Evolutionary conservation across 208 protist genomes (phyloP).

Genomic region (Histomonas meleagridis): DNA sequence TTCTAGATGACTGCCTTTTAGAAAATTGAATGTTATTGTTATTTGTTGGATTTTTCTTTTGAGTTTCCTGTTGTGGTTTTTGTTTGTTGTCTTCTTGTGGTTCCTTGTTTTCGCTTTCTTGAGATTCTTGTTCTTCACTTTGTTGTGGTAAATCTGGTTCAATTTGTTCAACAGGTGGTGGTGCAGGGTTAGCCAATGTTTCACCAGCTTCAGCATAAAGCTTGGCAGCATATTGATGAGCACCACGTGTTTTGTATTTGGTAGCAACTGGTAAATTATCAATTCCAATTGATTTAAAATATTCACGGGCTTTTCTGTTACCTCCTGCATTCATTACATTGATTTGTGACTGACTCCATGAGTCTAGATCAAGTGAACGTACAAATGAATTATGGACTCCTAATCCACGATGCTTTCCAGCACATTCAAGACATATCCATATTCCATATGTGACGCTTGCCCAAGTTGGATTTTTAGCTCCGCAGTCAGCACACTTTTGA

Average conservation of each 20-base stretch:
- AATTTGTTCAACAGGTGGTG: not conserved
- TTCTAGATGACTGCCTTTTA: no score
- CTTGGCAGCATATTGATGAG: conserved; percentile 37
- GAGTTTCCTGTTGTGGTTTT: not conserved
- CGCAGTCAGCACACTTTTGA: conserved; percentile 49
- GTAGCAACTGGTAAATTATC: not conserved
- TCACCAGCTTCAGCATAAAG: conserved; percentile 37
- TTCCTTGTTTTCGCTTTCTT: no score
- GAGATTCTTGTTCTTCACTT: not conserved
- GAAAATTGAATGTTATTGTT: no score
- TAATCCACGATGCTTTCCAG: conserved; percentile 46
- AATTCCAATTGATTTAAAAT: conserved; percentile 38
- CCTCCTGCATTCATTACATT: conserved; percentile 39
- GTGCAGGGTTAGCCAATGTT: not conserved
- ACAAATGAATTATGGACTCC: conserved; percentile 51
- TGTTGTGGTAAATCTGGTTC: not conserved
- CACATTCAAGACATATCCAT: conserved; percentile 51
- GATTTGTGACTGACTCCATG: conserved; percentile 44
- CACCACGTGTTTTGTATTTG: conserved; percentile 41
- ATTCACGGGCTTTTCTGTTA: conserved; percentile 36
- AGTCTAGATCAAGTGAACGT: conserved; percentile 46
- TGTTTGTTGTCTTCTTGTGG: not conserved
- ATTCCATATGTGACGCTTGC: conserved; percentile 51
- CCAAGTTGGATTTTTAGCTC: conserved; percentile 49
- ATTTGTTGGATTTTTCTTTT: no score